Base-by-base conservation (phyloP, 257 asterid species). In the Lithospermum erythrorhizon region DNA sequence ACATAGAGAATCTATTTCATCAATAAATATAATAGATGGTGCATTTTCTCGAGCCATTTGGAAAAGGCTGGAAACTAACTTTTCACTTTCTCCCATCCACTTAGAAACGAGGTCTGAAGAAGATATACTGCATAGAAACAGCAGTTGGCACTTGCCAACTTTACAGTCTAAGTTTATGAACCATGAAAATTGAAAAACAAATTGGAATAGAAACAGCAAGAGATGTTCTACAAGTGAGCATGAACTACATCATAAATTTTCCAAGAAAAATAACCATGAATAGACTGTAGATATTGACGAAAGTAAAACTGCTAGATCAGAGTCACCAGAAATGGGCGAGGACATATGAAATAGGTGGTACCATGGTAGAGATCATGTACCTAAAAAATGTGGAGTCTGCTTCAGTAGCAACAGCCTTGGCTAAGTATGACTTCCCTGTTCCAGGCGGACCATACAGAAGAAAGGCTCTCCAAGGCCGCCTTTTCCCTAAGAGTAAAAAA, bases 31-130 rank as follows among this genome's bases (percentile, higher is more conserved):
- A 72, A 91, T 89, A 54, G 98, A 78, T 13, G 98, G 98, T 62
- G 95, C 75, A 67, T 97, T 91, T 70, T 91, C 98, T 53, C 97
- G 97, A 54, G 97, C 94, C 98, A 91, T 88, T 75, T 91, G 87
- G 76, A 91, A 89, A 65, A 91, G 95, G 73, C 84, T 91, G 48
- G 98, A 86, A 57, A 91, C 98, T 19, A 91, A 94, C 83, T 88
- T 91, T 69, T 91, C 98, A 82, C 98, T 91, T 75, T 91, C 98
- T 55, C 98, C 98, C 98, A 91, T 91, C 98, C 98, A 91, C 70
- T 91, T 91, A 16, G 98, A 91, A 45, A 91, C 98, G 71, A 91
- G 83, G 73, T 91, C 98, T 32, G 98, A 91, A 51, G 98, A 91
- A 24, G 97, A 91, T 73, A 91, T 78, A 65, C 98, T 91, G 89